Conservation (phyloP, 1,139 yeast genomes). For the Candida anutae region DNA sequence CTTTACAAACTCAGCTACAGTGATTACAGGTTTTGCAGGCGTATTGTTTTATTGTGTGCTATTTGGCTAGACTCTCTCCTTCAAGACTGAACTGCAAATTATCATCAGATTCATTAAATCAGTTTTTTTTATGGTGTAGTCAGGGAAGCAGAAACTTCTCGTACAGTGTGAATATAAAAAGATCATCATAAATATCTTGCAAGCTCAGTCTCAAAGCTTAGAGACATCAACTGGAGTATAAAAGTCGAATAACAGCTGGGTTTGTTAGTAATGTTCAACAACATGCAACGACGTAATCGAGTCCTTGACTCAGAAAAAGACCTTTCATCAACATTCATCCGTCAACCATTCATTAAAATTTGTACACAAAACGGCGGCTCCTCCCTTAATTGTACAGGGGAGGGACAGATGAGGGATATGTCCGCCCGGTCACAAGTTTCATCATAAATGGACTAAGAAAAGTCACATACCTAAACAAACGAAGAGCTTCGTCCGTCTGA, state of each 20-base stretch:
- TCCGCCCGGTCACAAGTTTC: constrained; percentile 77
- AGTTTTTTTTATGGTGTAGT: constrained; percentile 49
- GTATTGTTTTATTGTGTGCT: too few relatives aligned
- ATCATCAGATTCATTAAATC: constrained; percentile 72
- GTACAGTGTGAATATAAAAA: constrained; percentile 58
- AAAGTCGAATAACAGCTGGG: too few relatives aligned
- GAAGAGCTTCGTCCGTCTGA: not conserved
- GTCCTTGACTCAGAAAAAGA: constrained; percentile 34
- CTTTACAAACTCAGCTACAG: too few relatives aligned
- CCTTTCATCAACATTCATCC: constrained; percentile 59
- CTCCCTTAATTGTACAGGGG: constrained; percentile 40
- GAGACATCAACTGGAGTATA: too few relatives aligned
- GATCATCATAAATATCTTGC: constrained; percentile 51
- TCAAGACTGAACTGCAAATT: too few relatives aligned
- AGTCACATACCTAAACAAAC: too few relatives aligned
- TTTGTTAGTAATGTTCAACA: too few relatives aligned
- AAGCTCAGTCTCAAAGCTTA: too few relatives aligned
- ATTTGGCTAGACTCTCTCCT: too few relatives aligned
- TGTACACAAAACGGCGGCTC: constrained; percentile 68
- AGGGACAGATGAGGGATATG: constrained; percentile 47
- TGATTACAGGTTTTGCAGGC: too few relatives aligned
- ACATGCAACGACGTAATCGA: too few relatives aligned
- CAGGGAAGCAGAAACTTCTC: constrained; percentile 42
- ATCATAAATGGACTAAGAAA: too few relatives aligned
- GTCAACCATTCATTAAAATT: constrained; percentile 45